Evolutionary conservation across 495 filamentous ascomycete genomes (phyloP).

Genomic region (Trichocladium antarcticum): DNA sequence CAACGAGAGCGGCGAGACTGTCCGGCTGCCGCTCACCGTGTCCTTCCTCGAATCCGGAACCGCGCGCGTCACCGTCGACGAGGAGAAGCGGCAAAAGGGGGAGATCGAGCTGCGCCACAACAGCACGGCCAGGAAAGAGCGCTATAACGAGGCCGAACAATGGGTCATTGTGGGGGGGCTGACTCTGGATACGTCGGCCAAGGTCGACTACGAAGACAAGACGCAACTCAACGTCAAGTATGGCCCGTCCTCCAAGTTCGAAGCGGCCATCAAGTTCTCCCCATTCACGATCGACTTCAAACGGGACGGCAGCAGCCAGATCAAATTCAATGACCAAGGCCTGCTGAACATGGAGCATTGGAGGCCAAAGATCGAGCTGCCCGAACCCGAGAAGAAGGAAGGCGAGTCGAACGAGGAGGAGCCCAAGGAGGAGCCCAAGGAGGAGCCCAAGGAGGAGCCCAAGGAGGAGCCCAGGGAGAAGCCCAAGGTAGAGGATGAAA

Average conservation of each 20-base stretch:
- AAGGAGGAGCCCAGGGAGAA: slow-evolving; percentile 23
- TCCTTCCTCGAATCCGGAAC: slow-evolving; percentile 82
- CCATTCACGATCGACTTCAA: slow-evolving; percentile 82
- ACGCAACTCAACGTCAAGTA: slow-evolving; percentile 67
- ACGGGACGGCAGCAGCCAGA: slow-evolving; percentile 67
- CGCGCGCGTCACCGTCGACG: slow-evolving; percentile 78
- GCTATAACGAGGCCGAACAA: slow-evolving; percentile 82
- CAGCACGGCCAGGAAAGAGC: slow-evolving; percentile 76
- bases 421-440: slow-evolving; percentile 22
- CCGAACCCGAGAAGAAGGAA: slow-evolving; percentile 41
- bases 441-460: slow-evolving; percentile 16
- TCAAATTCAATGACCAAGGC: slow-evolving; percentile 79
- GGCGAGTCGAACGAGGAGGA: slow-evolving; percentile 31
- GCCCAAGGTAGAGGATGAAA: slow-evolving; percentile 51
- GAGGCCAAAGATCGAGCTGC: slow-evolving; percentile 72
- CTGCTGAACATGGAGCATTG: slow-evolving; percentile 91
- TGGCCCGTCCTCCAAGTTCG: slow-evolving; percentile 61
- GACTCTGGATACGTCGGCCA: slow-evolving; percentile 54
- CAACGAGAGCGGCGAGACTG: slow-evolving; percentile 45
- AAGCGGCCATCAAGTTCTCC: slow-evolving; percentile 68
- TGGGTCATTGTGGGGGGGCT: slow-evolving; percentile 80
- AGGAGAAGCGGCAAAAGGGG: slow-evolving; percentile 77
- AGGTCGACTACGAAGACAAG: slow-evolving; percentile 45
- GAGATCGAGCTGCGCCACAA: slow-evolving; percentile 78
- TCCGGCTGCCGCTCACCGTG: slow-evolving; percentile 71